Percentiles rank a stretch among this genome's conserved stretches.
These are phyloP conservation scores for Pythium rhizo-oryzae DNA, from an alignment of 352 stramenopile genomes.

Conservation along the genomic window DNA sequence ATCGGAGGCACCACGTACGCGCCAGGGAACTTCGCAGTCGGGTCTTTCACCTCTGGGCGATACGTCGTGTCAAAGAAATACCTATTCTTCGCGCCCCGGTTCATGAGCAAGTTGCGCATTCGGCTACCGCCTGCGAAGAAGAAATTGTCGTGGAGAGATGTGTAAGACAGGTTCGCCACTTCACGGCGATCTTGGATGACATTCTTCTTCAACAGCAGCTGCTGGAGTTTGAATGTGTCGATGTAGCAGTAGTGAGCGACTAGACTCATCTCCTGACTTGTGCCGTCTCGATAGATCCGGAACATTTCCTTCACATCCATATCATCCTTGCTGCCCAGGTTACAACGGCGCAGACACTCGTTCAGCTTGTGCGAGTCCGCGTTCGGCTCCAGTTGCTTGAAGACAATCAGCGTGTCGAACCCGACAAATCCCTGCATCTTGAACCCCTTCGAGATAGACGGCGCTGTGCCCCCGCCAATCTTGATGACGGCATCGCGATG, in stretches of 20 bases:
- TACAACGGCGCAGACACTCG: neutral
- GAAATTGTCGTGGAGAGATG: neutral
- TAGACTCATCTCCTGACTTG: neutral
- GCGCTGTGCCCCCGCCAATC: neutral
- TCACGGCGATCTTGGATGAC: neutral
- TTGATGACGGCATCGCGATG: neutral
- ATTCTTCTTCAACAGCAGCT: neutral
- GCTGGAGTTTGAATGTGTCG: slow-evolving; percentile 3
- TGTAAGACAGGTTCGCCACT: neutral
- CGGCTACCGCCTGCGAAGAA: neutral
- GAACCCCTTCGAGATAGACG: neutral
- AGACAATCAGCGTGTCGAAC: neutral
- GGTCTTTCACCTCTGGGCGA: neutral
- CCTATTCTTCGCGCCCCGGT: neutral
- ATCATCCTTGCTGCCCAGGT: slow-evolving; percentile 3
- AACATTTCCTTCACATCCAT: neutral
- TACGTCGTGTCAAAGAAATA: neutral
- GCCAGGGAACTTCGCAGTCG: neutral
- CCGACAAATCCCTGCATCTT: slow-evolving; percentile 3
- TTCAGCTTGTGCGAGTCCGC: slow-evolving; percentile 1
- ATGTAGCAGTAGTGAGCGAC: slow-evolving; percentile 5
- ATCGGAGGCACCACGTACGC: slow-evolving; percentile 1
- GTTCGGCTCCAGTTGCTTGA: slow-evolving; percentile 1
- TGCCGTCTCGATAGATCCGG: neutral
- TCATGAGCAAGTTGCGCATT: slow-evolving; percentile 1